Conservation (phyloP, 139 green algal genomes). For the Closterium sp. region DNA sequence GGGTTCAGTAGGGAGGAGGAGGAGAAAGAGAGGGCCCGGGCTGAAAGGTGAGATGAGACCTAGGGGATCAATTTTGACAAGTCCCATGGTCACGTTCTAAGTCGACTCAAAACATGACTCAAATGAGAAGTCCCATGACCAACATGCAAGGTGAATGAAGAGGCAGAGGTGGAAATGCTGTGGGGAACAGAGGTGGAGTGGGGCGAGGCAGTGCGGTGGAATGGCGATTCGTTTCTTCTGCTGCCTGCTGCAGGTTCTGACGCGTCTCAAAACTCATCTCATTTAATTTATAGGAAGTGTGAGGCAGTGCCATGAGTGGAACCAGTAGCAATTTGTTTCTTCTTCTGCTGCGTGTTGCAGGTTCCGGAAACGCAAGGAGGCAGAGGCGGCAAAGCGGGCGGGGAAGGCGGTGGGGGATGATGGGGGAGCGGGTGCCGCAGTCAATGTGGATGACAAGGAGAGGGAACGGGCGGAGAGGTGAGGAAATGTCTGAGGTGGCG, state of each 20-base stretch:
- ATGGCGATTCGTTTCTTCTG: too few relatives aligned
- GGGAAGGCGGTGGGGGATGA: not conserved
- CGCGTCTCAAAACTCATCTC: too few relatives aligned
- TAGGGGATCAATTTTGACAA: too few relatives aligned
- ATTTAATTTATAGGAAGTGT: too few relatives aligned
- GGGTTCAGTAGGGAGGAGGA: not conserved
- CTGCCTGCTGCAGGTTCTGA: not conserved
- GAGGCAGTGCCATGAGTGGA: too few relatives aligned
- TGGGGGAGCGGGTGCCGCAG: not conserved
- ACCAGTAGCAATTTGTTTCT: too few relatives aligned
- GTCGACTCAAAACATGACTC: too few relatives aligned
- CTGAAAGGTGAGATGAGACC: not conserved
- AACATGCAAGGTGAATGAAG: too few relatives aligned
- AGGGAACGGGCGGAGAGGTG: not conserved
- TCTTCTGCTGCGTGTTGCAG: too few relatives aligned
- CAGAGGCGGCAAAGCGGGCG: not conserved
- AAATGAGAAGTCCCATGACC: too few relatives aligned
- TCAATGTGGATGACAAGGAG: not conserved
- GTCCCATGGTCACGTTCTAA: too few relatives aligned
- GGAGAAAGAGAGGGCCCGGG: not conserved
- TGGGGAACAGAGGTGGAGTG: not conserved
- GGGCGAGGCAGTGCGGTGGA: too few relatives aligned
- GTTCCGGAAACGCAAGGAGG: not conserved
- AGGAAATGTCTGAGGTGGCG: not conserved
- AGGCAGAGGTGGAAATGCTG: not conserved